phyloP scores from a whole-genome alignment of 2,329 filamentous ascomycete genomes.

The Neonectria faginata region DNA sequence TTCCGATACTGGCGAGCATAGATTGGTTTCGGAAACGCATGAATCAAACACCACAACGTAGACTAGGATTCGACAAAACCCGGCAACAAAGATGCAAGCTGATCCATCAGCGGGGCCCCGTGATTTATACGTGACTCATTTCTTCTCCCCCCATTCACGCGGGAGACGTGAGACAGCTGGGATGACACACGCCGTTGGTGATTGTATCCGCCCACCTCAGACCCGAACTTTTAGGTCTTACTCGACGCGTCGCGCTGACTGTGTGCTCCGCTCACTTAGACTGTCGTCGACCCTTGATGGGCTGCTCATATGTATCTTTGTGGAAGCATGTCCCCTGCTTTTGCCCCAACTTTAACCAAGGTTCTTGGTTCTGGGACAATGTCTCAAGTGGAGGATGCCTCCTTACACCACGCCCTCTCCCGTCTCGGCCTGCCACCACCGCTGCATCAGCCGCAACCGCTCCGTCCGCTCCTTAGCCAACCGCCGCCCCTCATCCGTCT shows the following conservation, averaged over 20 bases:
- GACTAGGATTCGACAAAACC: background rate
- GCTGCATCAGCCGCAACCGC: slow-evolving; percentile 63
- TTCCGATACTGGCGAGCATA: too few species aligned
- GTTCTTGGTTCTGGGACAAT: too few species aligned
- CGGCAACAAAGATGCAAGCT: background rate
- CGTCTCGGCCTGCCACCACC: slow-evolving; percentile 70
- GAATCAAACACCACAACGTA: background rate
- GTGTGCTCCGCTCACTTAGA: too few species aligned
- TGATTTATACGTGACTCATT: background rate
- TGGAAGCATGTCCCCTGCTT: background rate
- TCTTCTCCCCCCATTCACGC: background rate
- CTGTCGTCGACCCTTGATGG: background rate
- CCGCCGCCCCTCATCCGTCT: slow-evolving; percentile 66
- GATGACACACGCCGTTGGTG: background rate
- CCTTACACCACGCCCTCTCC: slow-evolving; percentile 31
- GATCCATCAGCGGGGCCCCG: background rate
- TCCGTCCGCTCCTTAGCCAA: slow-evolving; percentile 66
- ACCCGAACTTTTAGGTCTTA: background rate
- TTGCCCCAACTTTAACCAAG: too few species aligned
- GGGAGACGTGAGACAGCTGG: background rate
- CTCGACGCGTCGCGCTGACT: background rate
- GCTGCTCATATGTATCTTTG: background rate
- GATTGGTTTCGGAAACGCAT: background rate
- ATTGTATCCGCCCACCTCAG: background rate
- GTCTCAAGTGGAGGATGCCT: background rate